A percentile compares a stretch with the other conserved stretches of the same genome.
Evolutionary conservation across 140 eudicot genomes (phyloP).

Genomic region (Erigeron philadelphicus): DNA sequence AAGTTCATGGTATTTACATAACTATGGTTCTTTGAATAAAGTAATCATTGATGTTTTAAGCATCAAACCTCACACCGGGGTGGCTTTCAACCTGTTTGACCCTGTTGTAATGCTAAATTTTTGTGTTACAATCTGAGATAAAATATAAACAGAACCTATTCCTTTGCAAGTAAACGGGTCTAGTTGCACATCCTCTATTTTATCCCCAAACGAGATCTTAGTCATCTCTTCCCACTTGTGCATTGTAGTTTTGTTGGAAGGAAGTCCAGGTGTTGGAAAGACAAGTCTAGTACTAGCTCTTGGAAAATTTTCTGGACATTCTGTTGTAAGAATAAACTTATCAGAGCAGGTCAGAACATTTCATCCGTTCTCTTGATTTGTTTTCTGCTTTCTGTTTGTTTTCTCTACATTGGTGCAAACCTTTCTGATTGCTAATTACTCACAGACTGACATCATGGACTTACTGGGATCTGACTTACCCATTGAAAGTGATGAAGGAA

Average conservation of each 20-base stretch:
- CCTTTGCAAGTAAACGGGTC: not conserved
- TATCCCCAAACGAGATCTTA: conserved; percentile 3
- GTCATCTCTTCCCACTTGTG: conserved; percentile 14
- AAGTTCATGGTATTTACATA: not conserved
- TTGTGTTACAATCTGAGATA: not conserved
- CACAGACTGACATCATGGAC: conserved; percentile 96
- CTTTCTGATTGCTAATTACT: conserved; percentile 17
- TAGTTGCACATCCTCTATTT: not conserved
- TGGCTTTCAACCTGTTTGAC: not conserved
- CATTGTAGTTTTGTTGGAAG: conserved; percentile 74
- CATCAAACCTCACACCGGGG: not conserved
- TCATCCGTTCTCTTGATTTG: not conserved
- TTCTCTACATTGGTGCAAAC: conserved; percentile 4
- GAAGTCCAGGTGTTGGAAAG: conserved; percentile 99
- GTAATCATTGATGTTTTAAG: not conserved
- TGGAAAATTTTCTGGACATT: conserved; percentile 85
- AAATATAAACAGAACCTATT: conserved; percentile 4
- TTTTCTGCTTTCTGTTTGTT: not conserved
- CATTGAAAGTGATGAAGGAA: conserved; percentile 83
- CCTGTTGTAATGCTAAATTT: not conserved
- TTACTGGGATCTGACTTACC: conserved; percentile 95
- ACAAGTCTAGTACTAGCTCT: conserved; percentile 79
- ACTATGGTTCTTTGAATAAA: not conserved
- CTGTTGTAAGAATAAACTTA: conserved; percentile 87
- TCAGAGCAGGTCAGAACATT: conserved; percentile 74